Evolutionary conservation across 495 filamentous ascomycete species (phyloP), one percentile per base, ranked within the genome.

Genomic region (Cenococcum geophilum): DNA sequence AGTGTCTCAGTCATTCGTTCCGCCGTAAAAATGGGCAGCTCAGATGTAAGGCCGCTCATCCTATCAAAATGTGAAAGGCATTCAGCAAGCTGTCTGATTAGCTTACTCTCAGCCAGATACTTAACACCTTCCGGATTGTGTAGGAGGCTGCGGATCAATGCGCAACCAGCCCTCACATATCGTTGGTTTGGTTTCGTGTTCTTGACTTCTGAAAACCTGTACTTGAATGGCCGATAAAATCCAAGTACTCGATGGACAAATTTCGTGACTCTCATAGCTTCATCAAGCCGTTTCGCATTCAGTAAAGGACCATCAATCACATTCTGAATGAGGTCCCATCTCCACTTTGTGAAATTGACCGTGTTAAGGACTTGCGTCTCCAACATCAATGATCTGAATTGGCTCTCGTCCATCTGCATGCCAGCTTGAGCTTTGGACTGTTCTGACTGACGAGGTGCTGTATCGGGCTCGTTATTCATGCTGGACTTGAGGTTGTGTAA

Each of bases 181-280:
- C 92, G 90, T 68, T 98, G 93, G 64, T 95, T 95, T 20, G 86
- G 86, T 65, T 95, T 90, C 10, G 90, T 92, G 72, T 89, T 96
- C 64, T 86, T 81, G 49, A 89, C 78, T 65, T 92, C 86, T 1
- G 89, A 87, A 66, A 96, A 98, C 55, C 91, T 87, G 71, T 90
- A 92, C 71, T 98, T 98, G 78, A 98, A 97, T 5, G 93, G 93
- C 18, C 92, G 82, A 71, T 95, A 96, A 65, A 98, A 98, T 52
- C 89, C 92, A 70, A 96, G 83, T 52, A 98, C 81, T 1, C 95
- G 82, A 74, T 97, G 96, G 66, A 96, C 84, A 70, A 97, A 97
- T 67, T 96, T 97, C 6, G 89, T 92, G 22, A 84, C 89, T 71
- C 92, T 95, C 70, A 97, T 90, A 2, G 92, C 92, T 71, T 98